Evolutionary conservation across 768 basidiomycete genomes (phyloP), one percentile per base, ranked within the genome.

Genomic region (Clitopilus hobsonii): DNA sequence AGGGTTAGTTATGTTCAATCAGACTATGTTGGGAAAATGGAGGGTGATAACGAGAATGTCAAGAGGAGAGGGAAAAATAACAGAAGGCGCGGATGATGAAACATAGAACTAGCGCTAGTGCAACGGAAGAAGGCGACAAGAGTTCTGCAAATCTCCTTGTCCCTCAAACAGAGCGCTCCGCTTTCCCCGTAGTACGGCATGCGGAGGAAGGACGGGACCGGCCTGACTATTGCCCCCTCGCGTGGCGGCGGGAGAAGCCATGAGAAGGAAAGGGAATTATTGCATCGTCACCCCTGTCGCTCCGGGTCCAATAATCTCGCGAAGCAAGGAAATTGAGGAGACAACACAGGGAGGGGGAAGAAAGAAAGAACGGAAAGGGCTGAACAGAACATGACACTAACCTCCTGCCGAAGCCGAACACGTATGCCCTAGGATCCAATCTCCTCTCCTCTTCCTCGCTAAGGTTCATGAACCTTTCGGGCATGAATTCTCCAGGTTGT

Each of bases 401-500:
- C 74, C 74, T 71, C 57, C 74, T 64, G n/a, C 74, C 74, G 56
- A 75, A 75, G 16, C 74, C 74, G 58, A 75, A 75, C 1, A 72
- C 70, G 60, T 69, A 71, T 49, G 65, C 67, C 23, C 64, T 61
- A n/a, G 69, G 67, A 54, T 71, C 65, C 56, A 63, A 61, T 26
- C 57, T 69, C 54, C 58, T 63, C 52, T 60, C 58, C 0, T 61
- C 68, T 11, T 58, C 65, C 1, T 58, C 58, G 54, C 73, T 72
- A 8, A 65, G 60, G 6, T 61, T 55, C 49, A 84, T 57, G 59
- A 74, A 85, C 3, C 85, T 76, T 29, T 82, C 80, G 0, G 84
- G 85, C 30, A 67, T 64, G 67, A 87, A 87, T 1, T 58, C 55
- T 47, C 78, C 65, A 1, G 85, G 69, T 54, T 83, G 68, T 0